Evolutionary conservation across 805 yeast species (phyloP), one percentile per base, ranked within the genome.

Genomic region (Starmerella kuoi): DNA sequence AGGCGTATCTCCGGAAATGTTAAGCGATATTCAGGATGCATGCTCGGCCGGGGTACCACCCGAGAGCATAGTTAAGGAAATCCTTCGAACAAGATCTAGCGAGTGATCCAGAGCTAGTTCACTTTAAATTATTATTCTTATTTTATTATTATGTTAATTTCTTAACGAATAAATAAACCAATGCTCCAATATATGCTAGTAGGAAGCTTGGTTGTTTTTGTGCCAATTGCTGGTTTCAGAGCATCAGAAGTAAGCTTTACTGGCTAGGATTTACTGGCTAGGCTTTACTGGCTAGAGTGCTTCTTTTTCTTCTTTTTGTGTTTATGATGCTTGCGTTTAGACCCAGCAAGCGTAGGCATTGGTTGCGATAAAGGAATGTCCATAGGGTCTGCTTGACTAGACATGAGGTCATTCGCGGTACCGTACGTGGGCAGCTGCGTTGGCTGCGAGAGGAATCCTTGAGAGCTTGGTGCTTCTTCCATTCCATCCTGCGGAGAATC

Each of bases 21-120:
- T 61, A 40, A 45, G 42, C 12, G 44, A 47, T 9, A 54, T 59
- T 33, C 41, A 47, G 35, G 48, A 45, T 20, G 54, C 57, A 31
- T 48, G 53, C 17, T 55, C 53, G 7, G 50, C 52, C n/a, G 65
- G 66, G 3, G 61, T 60, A 3, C 47, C 44, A 27, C 63, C 65
- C 1, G 54, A 54, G 20, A 50, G 54, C 1, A 41, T 62, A 5
- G 24, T 19, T n/a, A 7, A 38, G 18, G 9, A 34, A 15, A 37
- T 30, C 20, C 15, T 27, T 37, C 8, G 44, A 17, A n/a, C 26
- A 25, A 4, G n/a, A n/a, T n/a, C n/a, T n/a, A n/a, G n/a, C n/a
- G n/a, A n/a, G n/a, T n/a, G n/a, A n/a, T n/a, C n/a, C n/a, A n/a
- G n/a, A n/a, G n/a, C n/a, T n/a, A n/a, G n/a, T n/a, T n/a, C n/a